A percentile compares a stretch with the other conserved stretches of the same genome.
Evolutionary conservation across 139 green algal species (phyloP).

Genomic region (Auxenochlorella protothecoides): DNA sequence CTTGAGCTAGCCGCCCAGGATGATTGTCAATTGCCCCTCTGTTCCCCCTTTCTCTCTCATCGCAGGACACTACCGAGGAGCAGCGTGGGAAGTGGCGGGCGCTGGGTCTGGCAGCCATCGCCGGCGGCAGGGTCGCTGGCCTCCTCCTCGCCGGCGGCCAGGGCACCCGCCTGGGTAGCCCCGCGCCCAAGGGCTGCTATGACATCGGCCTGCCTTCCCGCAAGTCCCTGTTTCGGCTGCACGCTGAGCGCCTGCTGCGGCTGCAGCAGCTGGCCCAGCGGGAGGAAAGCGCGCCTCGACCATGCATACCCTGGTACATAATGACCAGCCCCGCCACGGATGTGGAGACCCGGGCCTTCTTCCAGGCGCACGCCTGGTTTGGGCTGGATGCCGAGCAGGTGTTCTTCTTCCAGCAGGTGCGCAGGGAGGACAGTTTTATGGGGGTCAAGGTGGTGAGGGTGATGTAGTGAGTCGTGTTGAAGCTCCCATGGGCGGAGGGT

Average conservation of each 20-base stretch:
- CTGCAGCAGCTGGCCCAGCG: slow-evolving; percentile 52
- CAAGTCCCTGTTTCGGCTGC: slow-evolving; percentile 87
- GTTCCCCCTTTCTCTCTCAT: neutral
- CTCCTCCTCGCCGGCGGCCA: slow-evolving; percentile 86
- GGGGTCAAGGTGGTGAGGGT: too few relatives aligned
- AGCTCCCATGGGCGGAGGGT: too few relatives aligned
- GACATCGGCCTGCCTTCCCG: slow-evolving; percentile 82
- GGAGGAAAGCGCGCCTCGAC: neutral
- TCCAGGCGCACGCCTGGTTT: slow-evolving; percentile 62
- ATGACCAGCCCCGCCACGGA: slow-evolving; percentile 89
- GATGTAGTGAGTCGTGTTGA: too few relatives aligned
- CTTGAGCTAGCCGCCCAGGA: too few relatives aligned
- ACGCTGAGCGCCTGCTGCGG: slow-evolving; percentile 67
- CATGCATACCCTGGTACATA: slow-evolving; percentile 66
- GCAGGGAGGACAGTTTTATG: too few relatives aligned
- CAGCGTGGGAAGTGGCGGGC: slow-evolving; percentile 25
- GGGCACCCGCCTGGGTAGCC: slow-evolving; percentile 82
- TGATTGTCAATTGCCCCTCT: neutral
- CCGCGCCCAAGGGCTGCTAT: slow-evolving; percentile 84
- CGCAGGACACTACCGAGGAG: slow-evolving; percentile 10
- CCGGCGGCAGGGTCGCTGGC: slow-evolving; percentile 58
- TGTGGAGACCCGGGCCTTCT: slow-evolving; percentile 54
- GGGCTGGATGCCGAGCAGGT: slow-evolving; percentile 62
- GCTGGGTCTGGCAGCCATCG: slow-evolving; percentile 35
- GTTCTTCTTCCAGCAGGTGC: too few relatives aligned